phyloP scores from a whole-genome alignment of 2,329 filamentous ascomycete genomes.

The Pleomassaria siparia region DNA sequence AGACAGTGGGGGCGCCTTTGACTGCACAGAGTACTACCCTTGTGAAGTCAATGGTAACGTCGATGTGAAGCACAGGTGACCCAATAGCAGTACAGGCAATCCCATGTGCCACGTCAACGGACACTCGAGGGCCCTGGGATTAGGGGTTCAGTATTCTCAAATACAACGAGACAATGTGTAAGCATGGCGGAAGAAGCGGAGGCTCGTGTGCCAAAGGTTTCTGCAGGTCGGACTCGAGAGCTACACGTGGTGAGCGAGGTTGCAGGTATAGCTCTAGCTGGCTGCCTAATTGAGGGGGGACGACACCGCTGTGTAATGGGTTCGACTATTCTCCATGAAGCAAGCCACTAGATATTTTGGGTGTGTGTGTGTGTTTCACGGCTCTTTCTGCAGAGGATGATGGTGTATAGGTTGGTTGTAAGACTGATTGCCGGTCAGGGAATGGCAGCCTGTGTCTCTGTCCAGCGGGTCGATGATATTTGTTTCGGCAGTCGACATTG shows the following conservation, averaged over 20 bases:
- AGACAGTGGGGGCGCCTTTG: background rate
- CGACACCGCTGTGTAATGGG: background rate
- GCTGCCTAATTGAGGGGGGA: background rate
- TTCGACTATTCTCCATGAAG: background rate
- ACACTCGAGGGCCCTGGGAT: background rate
- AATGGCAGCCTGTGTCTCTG: background rate
- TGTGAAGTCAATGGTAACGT: slow-evolving; percentile 6
- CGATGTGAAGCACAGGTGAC: background rate
- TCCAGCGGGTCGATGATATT: too few relatives aligned
- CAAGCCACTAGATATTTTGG: too few relatives aligned
- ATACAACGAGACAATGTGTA: background rate
- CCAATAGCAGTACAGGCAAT: background rate
- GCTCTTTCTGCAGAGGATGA: too few relatives aligned
- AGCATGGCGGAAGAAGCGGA: background rate
- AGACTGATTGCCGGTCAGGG: background rate
- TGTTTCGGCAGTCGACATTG: too few relatives aligned
- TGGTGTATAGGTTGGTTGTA: too few relatives aligned
- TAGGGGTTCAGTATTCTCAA: background rate
- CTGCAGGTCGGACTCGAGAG: background rate
- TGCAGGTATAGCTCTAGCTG: too few relatives aligned
- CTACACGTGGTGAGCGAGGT: background rate
- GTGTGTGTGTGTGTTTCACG: too few relatives aligned
- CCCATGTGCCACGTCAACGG: background rate
- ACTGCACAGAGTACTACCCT: slow-evolving; percentile 6
- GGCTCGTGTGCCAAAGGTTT: background rate